phyloP scores from a whole-genome alignment of 345 rosid species.

The Acer campestre region DNA sequence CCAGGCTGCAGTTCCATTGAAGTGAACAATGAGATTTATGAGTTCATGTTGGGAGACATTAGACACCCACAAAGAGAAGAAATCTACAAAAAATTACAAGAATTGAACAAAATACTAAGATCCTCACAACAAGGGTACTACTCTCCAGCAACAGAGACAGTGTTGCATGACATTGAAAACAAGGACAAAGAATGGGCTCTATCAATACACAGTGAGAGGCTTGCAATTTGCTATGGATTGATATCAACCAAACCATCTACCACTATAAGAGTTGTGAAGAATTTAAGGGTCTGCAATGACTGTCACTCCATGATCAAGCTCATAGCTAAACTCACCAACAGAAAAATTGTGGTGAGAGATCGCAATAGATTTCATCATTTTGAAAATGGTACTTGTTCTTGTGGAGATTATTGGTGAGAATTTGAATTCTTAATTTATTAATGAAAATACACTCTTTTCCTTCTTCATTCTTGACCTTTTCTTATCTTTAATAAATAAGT shows the following conservation, averaged over 20 bases:
- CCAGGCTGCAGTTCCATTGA: conserved; percentile 73
- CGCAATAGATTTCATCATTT: conserved; percentile 46
- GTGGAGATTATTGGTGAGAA: conserved; percentile 40
- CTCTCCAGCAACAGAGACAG: conserved; percentile 35
- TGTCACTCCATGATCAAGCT: conserved; percentile 45
- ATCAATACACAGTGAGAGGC: conserved; percentile 42
- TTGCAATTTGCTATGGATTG: conserved; percentile 44
- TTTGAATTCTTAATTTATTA: not conserved
- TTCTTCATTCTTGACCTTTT: not conserved
- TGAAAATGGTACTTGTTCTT: conserved; percentile 40
- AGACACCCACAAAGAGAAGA: conserved; percentile 50
- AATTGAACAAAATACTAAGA: conserved; percentile 41
- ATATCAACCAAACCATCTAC: conserved; percentile 37
- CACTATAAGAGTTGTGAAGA: conserved; percentile 39
- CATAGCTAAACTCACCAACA: conserved; percentile 32
- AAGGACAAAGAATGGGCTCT: conserved; percentile 45
- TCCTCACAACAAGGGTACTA: conserved; percentile 40
- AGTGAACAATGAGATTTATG: conserved; percentile 54
- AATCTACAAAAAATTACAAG: conserved; percentile 57
- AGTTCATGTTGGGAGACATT: conserved; percentile 56
- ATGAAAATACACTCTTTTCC: too few relatives aligned
- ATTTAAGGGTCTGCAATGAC: conserved; percentile 41
- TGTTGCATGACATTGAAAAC: conserved; percentile 39
- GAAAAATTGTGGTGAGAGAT: conserved; percentile 45
- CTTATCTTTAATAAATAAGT: too few relatives aligned